phyloP scores from a whole-genome alignment of 805 yeast species.

The Candida sakaeoensis region DNA sequence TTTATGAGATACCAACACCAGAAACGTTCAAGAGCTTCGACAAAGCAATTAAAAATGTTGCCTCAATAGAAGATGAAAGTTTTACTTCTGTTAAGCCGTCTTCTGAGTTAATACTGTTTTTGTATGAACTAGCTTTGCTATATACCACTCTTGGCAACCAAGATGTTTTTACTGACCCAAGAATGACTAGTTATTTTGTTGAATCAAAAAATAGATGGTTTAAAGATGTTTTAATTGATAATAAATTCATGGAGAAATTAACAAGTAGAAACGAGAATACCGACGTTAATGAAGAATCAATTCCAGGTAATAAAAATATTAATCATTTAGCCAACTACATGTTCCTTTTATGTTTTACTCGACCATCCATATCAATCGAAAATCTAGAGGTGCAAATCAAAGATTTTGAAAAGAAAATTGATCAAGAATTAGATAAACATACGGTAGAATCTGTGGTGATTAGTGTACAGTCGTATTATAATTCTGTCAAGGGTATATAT shows the following conservation, averaged over 20 bases:
- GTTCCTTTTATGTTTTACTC: constrained; percentile 7
- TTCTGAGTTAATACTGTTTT: constrained; percentile 4
- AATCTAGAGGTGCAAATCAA: neutral
- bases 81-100: constrained; percentile 10
- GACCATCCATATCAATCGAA: neutral
- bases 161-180: neutral
- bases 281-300: neutral
- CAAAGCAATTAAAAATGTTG: neutral
- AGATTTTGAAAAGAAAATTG: neutral
- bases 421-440: constrained; percentile 7
- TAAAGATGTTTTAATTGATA: neutral
- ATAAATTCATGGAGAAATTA: neutral
- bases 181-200: constrained; percentile 16
- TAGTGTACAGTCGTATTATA: constrained; percentile 25
- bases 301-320: neutral
- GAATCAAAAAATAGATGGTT: constrained; percentile 33
- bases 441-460: constrained; percentile 9
- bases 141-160: constrained; percentile 1
- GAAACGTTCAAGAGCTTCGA: neutral
- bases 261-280: constrained; percentile 1
- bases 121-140: constrained; percentile 2
- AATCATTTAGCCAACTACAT: constrained; percentile 4
- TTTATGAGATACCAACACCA: constrained; percentile 2
- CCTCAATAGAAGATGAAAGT: neutral
- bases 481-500: constrained; percentile 22